A percentile compares a stretch with the other conserved stretches of the same genome.
phyloP scores from a whole-genome alignment of 305 asterid genomes.

The Fraxinus albicans region DNA sequence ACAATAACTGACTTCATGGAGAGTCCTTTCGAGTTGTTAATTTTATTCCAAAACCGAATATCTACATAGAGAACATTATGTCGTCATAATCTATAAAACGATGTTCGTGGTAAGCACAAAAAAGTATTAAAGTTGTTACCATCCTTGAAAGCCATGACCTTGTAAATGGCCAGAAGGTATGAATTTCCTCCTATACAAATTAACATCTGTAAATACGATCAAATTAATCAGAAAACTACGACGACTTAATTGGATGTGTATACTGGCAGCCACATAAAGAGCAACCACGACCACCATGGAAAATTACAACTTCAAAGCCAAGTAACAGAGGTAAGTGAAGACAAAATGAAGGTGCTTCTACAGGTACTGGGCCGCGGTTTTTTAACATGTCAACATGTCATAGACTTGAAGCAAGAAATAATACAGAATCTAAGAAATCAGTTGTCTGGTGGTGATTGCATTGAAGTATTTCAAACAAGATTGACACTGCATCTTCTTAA shows the following conservation, averaged over 20 bases:
- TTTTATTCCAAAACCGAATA: slow-evolving; percentile 96
- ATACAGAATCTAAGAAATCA: background rate
- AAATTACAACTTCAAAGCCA: too few species aligned
- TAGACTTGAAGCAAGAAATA: too few species aligned
- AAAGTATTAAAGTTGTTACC: slow-evolving; percentile 44
- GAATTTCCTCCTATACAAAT: slow-evolving; percentile 89
- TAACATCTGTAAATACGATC: slow-evolving; percentile 55
- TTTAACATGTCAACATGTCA: too few species aligned
- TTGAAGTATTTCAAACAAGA: background rate
- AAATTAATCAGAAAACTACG: background rate
- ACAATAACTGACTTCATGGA: slow-evolving; percentile 92
- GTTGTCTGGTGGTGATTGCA: background rate
- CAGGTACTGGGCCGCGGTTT: too few species aligned
- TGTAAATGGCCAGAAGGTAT: slow-evolving; percentile 69
- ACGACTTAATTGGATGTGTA: too few species aligned
- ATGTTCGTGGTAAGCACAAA: background rate
- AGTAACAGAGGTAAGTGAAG: too few species aligned
- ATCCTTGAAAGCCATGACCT: slow-evolving; percentile 93
- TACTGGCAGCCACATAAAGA: too few species aligned
- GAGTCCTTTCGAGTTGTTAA: slow-evolving; percentile 94
- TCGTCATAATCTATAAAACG: too few species aligned
- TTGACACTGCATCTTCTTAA: background rate
- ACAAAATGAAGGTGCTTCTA: too few species aligned
- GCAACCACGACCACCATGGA: too few species aligned
- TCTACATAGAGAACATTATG: slow-evolving; percentile 36